Evolutionary conservation across 2,329 filamentous ascomycete species (phyloP).

Genomic region (Diaporthe capsici): DNA sequence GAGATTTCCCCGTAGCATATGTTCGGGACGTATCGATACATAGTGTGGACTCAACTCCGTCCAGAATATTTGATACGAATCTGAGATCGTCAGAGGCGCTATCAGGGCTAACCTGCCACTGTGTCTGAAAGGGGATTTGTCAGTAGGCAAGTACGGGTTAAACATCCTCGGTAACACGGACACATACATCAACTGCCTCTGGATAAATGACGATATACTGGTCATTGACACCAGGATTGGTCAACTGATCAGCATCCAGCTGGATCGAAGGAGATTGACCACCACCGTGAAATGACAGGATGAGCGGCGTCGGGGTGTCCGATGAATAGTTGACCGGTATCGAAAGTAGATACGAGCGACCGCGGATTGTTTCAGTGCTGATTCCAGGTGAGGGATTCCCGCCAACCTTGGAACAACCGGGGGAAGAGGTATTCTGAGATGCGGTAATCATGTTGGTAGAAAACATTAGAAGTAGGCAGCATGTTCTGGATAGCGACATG

Average conservation of each 20-base stretch:
- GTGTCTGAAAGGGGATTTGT: neutral
- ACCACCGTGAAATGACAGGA: conserved; percentile 12
- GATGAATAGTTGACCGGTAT: neutral
- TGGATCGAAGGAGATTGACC: conserved; percentile 13
- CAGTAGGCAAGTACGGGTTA: neutral
- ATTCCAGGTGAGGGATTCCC: neutral
- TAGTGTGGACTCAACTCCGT: neutral
- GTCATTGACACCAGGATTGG: neutral
- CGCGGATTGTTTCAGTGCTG: neutral
- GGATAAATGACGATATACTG: conserved; percentile 1
- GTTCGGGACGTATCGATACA: neutral
- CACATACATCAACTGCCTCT: neutral
- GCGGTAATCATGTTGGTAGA: neutral
- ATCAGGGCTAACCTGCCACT: conserved; percentile 6
- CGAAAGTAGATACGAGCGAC: conserved; percentile 14
- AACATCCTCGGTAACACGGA: neutral
- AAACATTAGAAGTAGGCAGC: neutral
- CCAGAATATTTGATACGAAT: neutral
- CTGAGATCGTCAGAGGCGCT: neutral
- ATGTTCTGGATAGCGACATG: neutral
- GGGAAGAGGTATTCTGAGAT: neutral
- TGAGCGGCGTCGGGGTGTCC: conserved; percentile 1
- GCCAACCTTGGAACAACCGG: neutral
- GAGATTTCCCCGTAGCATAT: neutral
- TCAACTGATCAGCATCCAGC: neutral